Evolutionary conservation across 495 filamentous ascomycete species (phyloP), one percentile per base, ranked within the genome.

Genomic region (Penicillium taxi): DNA sequence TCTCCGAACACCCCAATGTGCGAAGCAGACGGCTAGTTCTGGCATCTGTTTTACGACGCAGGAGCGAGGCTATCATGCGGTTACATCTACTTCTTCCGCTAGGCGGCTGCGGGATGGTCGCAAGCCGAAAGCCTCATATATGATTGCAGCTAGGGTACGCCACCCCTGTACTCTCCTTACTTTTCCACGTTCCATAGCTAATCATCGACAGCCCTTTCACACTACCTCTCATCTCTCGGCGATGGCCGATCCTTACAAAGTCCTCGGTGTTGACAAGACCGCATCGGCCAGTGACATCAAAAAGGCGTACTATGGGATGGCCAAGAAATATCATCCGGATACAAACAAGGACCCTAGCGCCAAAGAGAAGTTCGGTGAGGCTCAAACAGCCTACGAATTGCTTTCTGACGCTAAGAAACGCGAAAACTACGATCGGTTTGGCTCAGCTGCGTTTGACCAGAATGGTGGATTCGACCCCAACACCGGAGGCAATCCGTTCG

Each of bases 311-410:
- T 98, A 98, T 59, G 81, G 86, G 35, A 67, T 95, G 42, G 91
- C 91, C n/a, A 96, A 96, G 64, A 96, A 96, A 55, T 98, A 79
- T 56, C 91, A 98, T 51, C 91, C 91, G 6, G 91, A 98, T 59
- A 95, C 91, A 24, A 96, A 95, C 67, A 98, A 96, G 63, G 91
- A 95, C 35, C 55, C 86, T 6, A 68, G 66, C 5, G 90, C 91
- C 20, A 96, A 96, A 58, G 91, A 96, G 36, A 90, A 84, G 51
- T 98, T 98, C 53, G 69, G 79, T 28, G 91, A 94, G 44, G 83
- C 91, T 36, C 91, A 96, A 56, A 70, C 81, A 1, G 84, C 91
- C 2, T 98, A 96, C 56, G 91, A 98, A 56, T 64, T 96, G 23
- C 72, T 98, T 3, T 88, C 84, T 22, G 88, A 98, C 56, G 70